Percentiles rank a stretch among this genome's conserved stretches.
These are phyloP conservation scores for Leucosporidium scottii DNA, from an alignment of 768 basidiomycete genomes.

Conservation along the genomic window DNA sequence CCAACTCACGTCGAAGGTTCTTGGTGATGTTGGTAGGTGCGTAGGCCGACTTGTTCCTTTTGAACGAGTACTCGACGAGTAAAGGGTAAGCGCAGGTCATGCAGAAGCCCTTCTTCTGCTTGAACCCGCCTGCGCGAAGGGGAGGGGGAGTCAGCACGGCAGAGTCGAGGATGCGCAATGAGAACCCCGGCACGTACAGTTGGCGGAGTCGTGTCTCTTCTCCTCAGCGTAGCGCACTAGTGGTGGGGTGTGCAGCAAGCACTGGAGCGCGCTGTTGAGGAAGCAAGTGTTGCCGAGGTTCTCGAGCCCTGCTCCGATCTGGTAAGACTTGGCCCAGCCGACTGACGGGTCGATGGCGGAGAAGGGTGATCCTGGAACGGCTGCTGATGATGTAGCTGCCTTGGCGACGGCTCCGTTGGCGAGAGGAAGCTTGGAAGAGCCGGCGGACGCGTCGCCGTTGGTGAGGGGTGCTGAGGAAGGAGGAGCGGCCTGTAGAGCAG, in stretches of 20 bases:
- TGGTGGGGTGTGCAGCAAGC: slow-evolving; percentile 84
- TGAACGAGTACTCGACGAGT: slow-evolving; percentile 55
- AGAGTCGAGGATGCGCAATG: not conserved
- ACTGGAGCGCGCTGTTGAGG: slow-evolving; percentile 88
- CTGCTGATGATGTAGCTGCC: too few species aligned
- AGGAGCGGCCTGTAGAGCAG: not conserved
- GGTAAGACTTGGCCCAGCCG: slow-evolving; percentile 19
- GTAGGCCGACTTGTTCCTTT: slow-evolving; percentile 47
- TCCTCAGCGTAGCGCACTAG: slow-evolving; percentile 49
- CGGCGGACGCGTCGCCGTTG: not conserved
- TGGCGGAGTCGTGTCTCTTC: not conserved
- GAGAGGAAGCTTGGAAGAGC: not conserved
- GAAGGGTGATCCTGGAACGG: slow-evolving; percentile 9
- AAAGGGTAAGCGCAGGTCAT: slow-evolving; percentile 65
- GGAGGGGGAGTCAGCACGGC: not conserved
- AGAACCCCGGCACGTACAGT: not conserved
- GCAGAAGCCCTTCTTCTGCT: slow-evolving; percentile 53
- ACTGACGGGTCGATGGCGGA: slow-evolving; percentile 18
- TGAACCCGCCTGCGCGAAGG: not conserved
- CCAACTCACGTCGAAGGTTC: slow-evolving; percentile 60
- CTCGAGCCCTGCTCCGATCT: slow-evolving; percentile 28
- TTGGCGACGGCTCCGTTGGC: not conserved
- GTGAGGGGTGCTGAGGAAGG: slow-evolving; percentile 9
- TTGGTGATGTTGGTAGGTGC: slow-evolving; percentile 59
- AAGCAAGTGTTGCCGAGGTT: slow-evolving; percentile 56